phyloP scores from a whole-genome alignment of 2,329 filamentous ascomycete species.

The Pseudocercospora pini-densiflorae region DNA sequence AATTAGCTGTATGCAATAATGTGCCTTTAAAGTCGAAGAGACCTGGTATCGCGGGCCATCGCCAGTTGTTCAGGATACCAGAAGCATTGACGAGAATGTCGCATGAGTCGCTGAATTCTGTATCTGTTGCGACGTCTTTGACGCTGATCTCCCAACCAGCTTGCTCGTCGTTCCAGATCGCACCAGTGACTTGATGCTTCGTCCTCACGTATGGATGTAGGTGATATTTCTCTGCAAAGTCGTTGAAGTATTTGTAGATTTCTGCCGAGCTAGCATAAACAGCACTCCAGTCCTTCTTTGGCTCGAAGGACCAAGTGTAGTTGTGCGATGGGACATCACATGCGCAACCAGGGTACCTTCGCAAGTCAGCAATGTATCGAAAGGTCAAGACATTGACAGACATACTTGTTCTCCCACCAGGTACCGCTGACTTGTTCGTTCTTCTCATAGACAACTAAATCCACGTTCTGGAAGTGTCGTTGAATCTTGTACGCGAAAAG shows the following conservation, averaged over 20 bases:
- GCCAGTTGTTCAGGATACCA: slow-evolving; percentile 25
- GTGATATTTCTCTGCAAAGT: slow-evolving; percentile 15
- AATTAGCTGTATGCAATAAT: slow-evolving; percentile 38
- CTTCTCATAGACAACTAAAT: slow-evolving; percentile 53
- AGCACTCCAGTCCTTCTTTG: slow-evolving; percentile 23
- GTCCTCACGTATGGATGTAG: slow-evolving; percentile 43
- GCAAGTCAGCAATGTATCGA: background rate
- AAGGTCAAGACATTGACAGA: background rate
- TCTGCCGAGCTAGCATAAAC: slow-evolving; percentile 40
- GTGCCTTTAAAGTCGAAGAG: slow-evolving; percentile 38
- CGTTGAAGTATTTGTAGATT: slow-evolving; percentile 42
- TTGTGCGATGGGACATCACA: slow-evolving; percentile 22
- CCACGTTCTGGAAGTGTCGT: slow-evolving; percentile 50
- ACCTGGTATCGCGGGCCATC: slow-evolving; percentile 41
- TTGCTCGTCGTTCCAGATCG: slow-evolving; percentile 45
- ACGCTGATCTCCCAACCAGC: slow-evolving; percentile 24
- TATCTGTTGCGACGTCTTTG: slow-evolving; percentile 33
- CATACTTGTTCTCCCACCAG: background rate
- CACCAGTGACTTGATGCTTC: slow-evolving; percentile 49
- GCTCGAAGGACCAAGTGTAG: slow-evolving; percentile 39
- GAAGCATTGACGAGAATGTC: slow-evolving; percentile 30
- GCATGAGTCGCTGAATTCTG: slow-evolving; percentile 38
- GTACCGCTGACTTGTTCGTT: slow-evolving; percentile 38
- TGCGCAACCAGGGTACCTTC: slow-evolving; percentile 16
- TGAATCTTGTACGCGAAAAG: slow-evolving; percentile 56